A percentile compares a stretch with the other conserved stretches of the same genome.
These are phyloP conservation scores for Tausonia pullulans DNA, from an alignment of 1,284 basidiomycete genomes.

Conservation along the genomic window DNA sequence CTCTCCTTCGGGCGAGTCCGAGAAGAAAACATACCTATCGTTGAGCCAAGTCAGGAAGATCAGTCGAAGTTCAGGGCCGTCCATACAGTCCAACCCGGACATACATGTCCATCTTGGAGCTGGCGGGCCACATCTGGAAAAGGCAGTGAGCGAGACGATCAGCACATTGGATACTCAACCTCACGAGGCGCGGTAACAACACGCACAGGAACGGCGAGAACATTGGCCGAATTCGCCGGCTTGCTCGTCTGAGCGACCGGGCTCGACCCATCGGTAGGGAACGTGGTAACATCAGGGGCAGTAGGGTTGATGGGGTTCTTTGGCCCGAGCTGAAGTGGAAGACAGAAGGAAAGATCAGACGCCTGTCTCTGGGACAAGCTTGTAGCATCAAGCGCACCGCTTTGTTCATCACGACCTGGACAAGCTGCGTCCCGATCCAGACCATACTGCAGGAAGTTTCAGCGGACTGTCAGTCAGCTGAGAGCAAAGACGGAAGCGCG, in stretches of 20 bases:
- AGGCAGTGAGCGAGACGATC: not conserved
- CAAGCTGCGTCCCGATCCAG: not conserved
- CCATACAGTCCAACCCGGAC: too few species aligned
- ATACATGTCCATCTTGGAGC: slow-evolving; percentile 5
- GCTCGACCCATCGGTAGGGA: not conserved
- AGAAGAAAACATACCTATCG: slow-evolving; percentile 12
- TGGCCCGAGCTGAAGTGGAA: not conserved
- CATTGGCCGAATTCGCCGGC: too few species aligned
- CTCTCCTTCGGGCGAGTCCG: slow-evolving; percentile 1
- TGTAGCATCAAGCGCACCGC: not conserved
- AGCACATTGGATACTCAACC: not conserved
- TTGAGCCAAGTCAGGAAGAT: too few species aligned
- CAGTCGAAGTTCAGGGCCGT: too few species aligned
- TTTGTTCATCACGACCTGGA: not conserved
- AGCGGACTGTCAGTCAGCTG: not conserved
- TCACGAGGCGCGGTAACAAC: not conserved
- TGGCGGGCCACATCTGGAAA: slow-evolving; percentile 3
- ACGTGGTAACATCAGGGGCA: not conserved
- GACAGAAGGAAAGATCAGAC: not conserved
- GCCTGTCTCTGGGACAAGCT: too few species aligned
- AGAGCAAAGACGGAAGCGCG: not conserved
- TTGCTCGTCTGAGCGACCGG: too few species aligned
- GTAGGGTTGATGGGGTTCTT: not conserved
- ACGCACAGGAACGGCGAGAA: not conserved
- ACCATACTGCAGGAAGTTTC: not conserved